Percentiles rank a stretch among this genome's conserved stretches.
Evolutionary conservation across 352 stramenopile genomes (phyloP).

Genomic region (Phytophthora vignae): DNA sequence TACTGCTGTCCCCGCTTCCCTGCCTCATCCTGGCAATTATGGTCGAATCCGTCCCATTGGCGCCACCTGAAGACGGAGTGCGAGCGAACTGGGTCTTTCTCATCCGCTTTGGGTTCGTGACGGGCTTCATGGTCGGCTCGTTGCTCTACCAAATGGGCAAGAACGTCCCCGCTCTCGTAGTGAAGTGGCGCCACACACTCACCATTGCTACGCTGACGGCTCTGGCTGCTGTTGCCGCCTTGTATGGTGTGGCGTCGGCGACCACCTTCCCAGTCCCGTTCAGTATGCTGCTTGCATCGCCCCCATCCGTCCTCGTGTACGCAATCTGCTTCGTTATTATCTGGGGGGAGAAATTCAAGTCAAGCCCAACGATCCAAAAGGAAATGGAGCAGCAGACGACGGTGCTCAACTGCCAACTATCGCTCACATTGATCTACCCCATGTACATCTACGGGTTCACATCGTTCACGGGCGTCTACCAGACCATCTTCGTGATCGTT

Average conservation of each 20-base stretch:
- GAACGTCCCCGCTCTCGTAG: slow-evolving; percentile 12
- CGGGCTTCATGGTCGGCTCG: slow-evolving; percentile 7
- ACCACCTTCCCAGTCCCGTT: slow-evolving; percentile 30
- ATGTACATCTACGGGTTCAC: slow-evolving; percentile 38
- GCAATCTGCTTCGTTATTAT: slow-evolving; percentile 24
- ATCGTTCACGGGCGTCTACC: slow-evolving; percentile 18
- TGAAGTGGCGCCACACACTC: slow-evolving; percentile 15
- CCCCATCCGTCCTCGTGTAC: slow-evolving; percentile 18
- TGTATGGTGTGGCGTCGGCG: slow-evolving; percentile 14
- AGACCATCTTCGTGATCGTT: slow-evolving; percentile 22
- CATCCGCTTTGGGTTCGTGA: slow-evolving; percentile 16
- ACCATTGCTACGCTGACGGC: slow-evolving; percentile 12
- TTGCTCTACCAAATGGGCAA: slow-evolving; percentile 27
- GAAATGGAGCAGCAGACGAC: slow-evolving; percentile 21
- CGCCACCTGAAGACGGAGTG: slow-evolving; percentile 17
- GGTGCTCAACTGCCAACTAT: slow-evolving; percentile 28
- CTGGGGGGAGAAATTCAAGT: slow-evolving; percentile 23
- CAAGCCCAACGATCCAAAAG: slow-evolving; percentile 13
- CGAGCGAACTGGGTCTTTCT: slow-evolving; percentile 26
- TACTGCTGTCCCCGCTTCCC: slow-evolving; percentile 14
- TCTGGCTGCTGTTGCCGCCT: slow-evolving; percentile 4
- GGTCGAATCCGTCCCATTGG: slow-evolving; percentile 18
- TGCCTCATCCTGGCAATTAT: slow-evolving; percentile 21
- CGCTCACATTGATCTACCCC: slow-evolving; percentile 35
- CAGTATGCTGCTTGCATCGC: slow-evolving; percentile 19